Evolutionary conservation across 345 rosid species (phyloP).

Genomic region (Moricandia arvensis): DNA sequence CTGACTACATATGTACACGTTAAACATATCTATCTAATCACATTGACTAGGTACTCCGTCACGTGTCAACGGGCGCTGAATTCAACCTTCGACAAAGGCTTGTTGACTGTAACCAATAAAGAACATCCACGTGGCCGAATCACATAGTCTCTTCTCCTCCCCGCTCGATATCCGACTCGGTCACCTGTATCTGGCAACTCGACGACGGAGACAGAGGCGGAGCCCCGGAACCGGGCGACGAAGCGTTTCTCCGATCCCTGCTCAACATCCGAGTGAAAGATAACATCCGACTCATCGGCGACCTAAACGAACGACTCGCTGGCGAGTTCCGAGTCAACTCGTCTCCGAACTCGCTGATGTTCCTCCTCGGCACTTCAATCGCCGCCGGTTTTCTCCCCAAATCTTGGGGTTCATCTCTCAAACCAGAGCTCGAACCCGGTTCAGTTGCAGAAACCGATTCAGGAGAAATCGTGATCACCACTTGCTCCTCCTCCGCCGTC

Average conservation of each 20-base stretch:
- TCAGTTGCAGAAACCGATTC: constrained; percentile 24
- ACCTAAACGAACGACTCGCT: constrained; percentile 44
- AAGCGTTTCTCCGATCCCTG: too few species aligned
- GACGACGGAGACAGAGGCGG: too few species aligned
- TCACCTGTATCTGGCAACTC: constrained; percentile 18
- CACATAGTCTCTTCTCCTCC: constrained; percentile 40
- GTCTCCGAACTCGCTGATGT: constrained; percentile 29
- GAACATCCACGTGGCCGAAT: constrained; percentile 4
- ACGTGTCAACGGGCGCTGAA: background rate
- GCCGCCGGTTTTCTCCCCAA: constrained; percentile 43
- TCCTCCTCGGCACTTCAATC: constrained; percentile 41
- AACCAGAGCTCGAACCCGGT: constrained; percentile 39
- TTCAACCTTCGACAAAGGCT: background rate
- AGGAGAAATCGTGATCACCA: constrained; percentile 18
- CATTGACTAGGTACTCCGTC: too few species aligned
- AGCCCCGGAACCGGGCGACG: constrained; percentile 31
- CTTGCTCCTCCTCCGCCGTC: constrained; percentile 16
- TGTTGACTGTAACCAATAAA: constrained; percentile 10
- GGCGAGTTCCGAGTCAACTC: constrained; percentile 33
- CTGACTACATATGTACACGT: too few species aligned
- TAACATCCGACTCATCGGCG: constrained; percentile 59
- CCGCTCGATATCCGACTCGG: constrained; percentile 40
- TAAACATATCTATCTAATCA: too few species aligned
- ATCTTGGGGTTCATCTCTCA: constrained; percentile 18
- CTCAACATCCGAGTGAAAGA: constrained; percentile 58